phyloP scores from a whole-genome alignment of 345 rosid genomes.

The Hibiscus trionum region DNA sequence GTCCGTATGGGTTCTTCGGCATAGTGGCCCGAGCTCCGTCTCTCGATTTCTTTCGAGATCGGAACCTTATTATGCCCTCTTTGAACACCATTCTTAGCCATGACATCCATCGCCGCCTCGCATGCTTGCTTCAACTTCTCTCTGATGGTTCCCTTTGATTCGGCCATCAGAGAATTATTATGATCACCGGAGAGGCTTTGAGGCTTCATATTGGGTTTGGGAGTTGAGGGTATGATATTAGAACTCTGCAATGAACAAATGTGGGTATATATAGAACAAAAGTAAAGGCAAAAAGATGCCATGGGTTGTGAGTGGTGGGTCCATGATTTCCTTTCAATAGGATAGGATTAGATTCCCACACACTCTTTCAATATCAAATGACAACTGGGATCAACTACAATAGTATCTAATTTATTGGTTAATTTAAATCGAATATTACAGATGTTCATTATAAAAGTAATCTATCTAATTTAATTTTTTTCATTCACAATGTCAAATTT shows the following conservation, averaged over 20 bases:
- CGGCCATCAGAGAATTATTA: conserved; percentile 19
- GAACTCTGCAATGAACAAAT: background rate
- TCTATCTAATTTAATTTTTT: too few relatives aligned
- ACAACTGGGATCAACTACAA: background rate
- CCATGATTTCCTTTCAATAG: background rate
- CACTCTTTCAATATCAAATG: background rate
- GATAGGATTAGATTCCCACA: background rate
- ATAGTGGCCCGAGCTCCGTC: conserved; percentile 22
- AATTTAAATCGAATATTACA: too few relatives aligned
- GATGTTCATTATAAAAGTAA: too few relatives aligned
- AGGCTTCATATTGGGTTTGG: conserved; percentile 25
- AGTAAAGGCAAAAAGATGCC: background rate
- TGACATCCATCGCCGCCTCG: conserved; percentile 22
- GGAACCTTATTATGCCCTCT: background rate
- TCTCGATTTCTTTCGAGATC: conserved; percentile 20
- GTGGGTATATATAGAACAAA: conserved; percentile 21
- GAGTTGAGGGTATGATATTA: conserved; percentile 18
- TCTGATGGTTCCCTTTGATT: conserved; percentile 29
- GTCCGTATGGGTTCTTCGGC: conserved; percentile 54
- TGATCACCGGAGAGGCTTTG: conserved; percentile 24
- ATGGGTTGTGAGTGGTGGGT: conserved; percentile 12
- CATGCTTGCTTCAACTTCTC: conserved; percentile 36
- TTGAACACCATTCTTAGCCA: conserved; percentile 3
- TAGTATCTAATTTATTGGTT: too few relatives aligned
- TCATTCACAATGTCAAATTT: too few relatives aligned